These are phyloP conservation scores for Fraxinus ornus DNA, from an alignment of 305 asterid genomes.

Conservation along the genomic window DNA sequence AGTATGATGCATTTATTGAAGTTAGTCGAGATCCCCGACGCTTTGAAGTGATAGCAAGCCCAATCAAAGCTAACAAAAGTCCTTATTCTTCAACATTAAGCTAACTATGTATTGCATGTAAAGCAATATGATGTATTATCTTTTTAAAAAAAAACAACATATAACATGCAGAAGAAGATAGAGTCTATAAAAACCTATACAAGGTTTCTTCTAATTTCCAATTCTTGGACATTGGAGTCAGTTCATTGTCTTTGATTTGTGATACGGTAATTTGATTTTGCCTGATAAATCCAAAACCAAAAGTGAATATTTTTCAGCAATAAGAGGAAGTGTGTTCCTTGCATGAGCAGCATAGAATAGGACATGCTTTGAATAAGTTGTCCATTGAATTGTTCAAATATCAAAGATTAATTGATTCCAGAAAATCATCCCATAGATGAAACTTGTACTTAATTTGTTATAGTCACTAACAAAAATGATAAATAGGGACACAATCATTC, in stretches of 20 bases:
- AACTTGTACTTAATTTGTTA: neutral
- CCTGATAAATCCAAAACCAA: conserved; percentile 41
- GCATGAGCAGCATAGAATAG: conserved; percentile 15
- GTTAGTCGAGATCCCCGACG: neutral
- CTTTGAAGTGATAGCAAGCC: conserved; percentile 18
- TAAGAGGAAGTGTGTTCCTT: conserved; percentile 33
- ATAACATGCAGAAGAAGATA: conserved; percentile 15
- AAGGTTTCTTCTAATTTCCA: neutral
- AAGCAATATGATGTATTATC: neutral
- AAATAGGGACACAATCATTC: conserved; percentile 22
- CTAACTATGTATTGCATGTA: conserved; percentile 10
- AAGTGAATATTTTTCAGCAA: conserved; percentile 20
- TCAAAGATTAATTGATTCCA: neutral
- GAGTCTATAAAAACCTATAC: conserved; percentile 11
- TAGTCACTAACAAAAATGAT: neutral
- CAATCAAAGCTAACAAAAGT: conserved; percentile 8
- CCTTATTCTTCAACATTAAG: conserved; percentile 20
- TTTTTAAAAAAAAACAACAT: neutral
- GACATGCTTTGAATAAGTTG: neutral
- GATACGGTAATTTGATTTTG: conserved; percentile 21
- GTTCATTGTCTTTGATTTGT: neutral
- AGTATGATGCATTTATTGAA: neutral
- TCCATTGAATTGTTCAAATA: conserved; percentile 10
- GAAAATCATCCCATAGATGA: neutral
- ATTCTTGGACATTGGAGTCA: conserved; percentile 1